Conservation (phyloP, 2,329 filamentous ascomycete species). For the Aureobasidium subglaciale region DNA sequence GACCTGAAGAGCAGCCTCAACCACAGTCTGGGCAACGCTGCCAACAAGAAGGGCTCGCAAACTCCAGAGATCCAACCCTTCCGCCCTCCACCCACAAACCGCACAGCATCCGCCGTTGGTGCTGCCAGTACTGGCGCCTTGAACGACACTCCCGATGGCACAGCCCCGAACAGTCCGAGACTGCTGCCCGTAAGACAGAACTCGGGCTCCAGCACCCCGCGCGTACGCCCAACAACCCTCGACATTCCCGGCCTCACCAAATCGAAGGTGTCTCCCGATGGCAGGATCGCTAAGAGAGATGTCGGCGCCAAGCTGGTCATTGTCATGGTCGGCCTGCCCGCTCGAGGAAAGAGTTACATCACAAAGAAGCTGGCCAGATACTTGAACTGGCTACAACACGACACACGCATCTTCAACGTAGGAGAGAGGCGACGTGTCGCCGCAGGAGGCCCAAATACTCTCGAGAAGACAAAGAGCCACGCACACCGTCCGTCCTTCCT, state of each 20-base stretch:
- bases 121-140: constrained; percentile 33
- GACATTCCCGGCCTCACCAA: constrained; percentile 96
- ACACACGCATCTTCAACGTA: constrained; percentile 94
- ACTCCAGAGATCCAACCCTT: background rate
- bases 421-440: constrained; percentile 81
- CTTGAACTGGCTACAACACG: constrained; percentile 94
- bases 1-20: constrained; percentile 16
- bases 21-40: constrained; percentile 2
- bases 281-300: constrained; percentile 86
- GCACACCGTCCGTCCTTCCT: constrained; percentile 15
- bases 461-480: constrained; percentile 27
- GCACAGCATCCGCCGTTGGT: constrained; percentile 2
- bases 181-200: constrained; percentile 64
- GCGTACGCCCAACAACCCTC: constrained; percentile 84
- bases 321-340: constrained; percentile 94
- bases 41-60: background rate
- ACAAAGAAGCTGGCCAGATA: constrained; percentile 97
- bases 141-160: constrained; percentile 57
- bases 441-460: constrained; percentile 47
- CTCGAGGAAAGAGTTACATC: constrained; percentile 95
- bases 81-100: constrained; percentile 7
- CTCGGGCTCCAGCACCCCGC: constrained; percentile 69
- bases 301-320: constrained; percentile 95
- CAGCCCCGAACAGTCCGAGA: constrained; percentile 51
- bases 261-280: constrained; percentile 91